These are phyloP conservation scores for Xylogone sp. DNA, from an alignment of 2,329 filamentous ascomycete species.

Conservation along the genomic window DNA sequence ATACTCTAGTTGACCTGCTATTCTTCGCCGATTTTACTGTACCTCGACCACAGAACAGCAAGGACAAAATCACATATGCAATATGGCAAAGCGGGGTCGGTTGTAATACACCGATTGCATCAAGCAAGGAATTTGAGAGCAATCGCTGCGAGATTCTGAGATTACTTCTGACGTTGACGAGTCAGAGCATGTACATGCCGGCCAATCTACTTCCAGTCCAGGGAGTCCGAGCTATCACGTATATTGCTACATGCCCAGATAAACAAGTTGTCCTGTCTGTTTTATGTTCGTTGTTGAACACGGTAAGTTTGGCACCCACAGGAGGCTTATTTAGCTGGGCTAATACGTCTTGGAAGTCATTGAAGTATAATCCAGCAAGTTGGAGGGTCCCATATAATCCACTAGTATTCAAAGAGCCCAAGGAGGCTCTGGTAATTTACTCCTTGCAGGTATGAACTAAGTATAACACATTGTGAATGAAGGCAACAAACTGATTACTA, in stretches of 20 bases:
- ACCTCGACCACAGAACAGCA: slow-evolving; percentile 65
- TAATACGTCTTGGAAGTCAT: slow-evolving; percentile 53
- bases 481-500: slow-evolving; percentile 2
- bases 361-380: slow-evolving; percentile 92
- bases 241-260: slow-evolving; percentile 81
- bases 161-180: slow-evolving; percentile 78
- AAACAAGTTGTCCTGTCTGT: slow-evolving; percentile 89
- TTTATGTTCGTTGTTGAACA: slow-evolving; percentile 90
- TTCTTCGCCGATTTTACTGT: slow-evolving; percentile 92
- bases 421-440: slow-evolving; percentile 87
- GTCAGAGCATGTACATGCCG: slow-evolving; percentile 91
- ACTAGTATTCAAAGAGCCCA: slow-evolving; percentile 85
- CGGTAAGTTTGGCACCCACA: slow-evolving; percentile 52
- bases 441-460: slow-evolving; percentile 53
- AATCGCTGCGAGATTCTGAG: slow-evolving; percentile 89
- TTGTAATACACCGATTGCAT: slow-evolving; percentile 83
- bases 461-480: neutral
- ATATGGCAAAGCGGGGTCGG: slow-evolving; percentile 99
- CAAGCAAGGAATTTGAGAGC: slow-evolving; percentile 88
- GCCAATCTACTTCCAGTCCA: slow-evolving; percentile 74
- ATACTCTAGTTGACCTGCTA: slow-evolving; percentile 81
- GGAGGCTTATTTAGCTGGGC: slow-evolving; percentile 3
- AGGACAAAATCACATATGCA: slow-evolving; percentile 80
- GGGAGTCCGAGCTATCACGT: slow-evolving; percentile 81
- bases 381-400: slow-evolving; percentile 96